Evolutionary conservation across 192 early-diverging fungal species (phyloP), one percentile per base, ranked within the genome.

Genomic region (Oehlia diaphana): DNA sequence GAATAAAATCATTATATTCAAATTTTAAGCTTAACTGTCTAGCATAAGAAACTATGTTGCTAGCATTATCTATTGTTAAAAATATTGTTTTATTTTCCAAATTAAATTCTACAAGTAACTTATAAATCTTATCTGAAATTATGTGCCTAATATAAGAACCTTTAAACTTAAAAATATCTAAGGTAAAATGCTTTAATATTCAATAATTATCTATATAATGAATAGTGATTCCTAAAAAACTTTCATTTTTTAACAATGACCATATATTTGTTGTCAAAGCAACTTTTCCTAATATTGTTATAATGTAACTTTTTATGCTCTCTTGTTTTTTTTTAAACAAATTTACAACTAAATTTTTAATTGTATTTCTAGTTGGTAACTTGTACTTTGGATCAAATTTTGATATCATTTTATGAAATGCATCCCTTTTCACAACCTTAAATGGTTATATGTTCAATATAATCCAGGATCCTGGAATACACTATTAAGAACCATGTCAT

Each of bases 121-220:
- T 71, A 71, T 71, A 71, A 35, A 71, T 71, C 21, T n/a, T 10
- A 3, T 65, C 26, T 33, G 28, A 21, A 21, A 71, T 71, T 35
- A 14, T 0, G 3, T 71, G 6, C 13, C 28, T 58, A 33, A 28
- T 33, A 74, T 74, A 31, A 1, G 23, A 62, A 16, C 26, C 58
- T 33, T 33, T 28, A 53, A 74, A 42, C 35, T 9, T 9, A 74
- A 74, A 62, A 26, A 74, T 74, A 53, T 74, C 73, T 31, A 74
- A 62, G 4, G 50, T 13, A 74, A 74, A 74, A 35, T 50, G 26
- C n/a, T 62, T 23, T 62, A 74, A 58, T 31, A 28, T 53, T 58
- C 28, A 74, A 53, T 74, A 16, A 4, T 37, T 6, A 62, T 74
- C 26, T 8, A 74, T 58, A 74, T 31, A 53, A 33, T 74, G 73